These are phyloP conservation scores for Saccharomycopsis sp. DNA, from an alignment of 805 yeast genomes.

Conservation along the genomic window DNA sequence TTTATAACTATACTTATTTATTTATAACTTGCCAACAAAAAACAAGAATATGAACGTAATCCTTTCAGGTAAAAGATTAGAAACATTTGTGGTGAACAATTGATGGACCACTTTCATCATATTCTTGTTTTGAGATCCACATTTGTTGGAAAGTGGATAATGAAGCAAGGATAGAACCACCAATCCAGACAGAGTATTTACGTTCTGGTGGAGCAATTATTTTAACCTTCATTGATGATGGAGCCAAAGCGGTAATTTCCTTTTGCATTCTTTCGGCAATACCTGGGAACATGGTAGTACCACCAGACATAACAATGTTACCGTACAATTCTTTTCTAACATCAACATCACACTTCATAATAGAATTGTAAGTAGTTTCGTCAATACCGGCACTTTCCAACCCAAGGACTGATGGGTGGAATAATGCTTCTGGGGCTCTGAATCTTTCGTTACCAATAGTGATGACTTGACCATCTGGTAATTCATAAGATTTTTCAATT, in stretches of 20 bases:
- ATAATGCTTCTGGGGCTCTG: slow-evolving; percentile 99
- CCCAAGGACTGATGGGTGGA: slow-evolving; percentile 70
- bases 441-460: slow-evolving; percentile 99
- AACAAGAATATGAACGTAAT: no score
- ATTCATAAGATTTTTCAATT: slow-evolving; percentile 97
- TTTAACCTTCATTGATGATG: slow-evolving; percentile 99
- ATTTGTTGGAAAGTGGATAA: slow-evolving; percentile 99
- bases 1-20: background rate
- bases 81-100: slow-evolving; percentile 96
- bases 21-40: background rate
- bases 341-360: slow-evolving; percentile 98
- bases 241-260: slow-evolving; percentile 99
- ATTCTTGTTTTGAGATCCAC: slow-evolving; percentile 99
- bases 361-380: slow-evolving; percentile 92
- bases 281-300: slow-evolving; percentile 99
- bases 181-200: slow-evolving; percentile 99
- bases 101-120: slow-evolving; percentile 99
- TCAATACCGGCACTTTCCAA: slow-evolving; percentile 98
- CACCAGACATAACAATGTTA: slow-evolving; percentile 99
- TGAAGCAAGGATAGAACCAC: slow-evolving; percentile 99
- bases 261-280: slow-evolving; percentile 99
- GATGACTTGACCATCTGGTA: slow-evolving; percentile 99
- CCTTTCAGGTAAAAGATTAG: slow-evolving; percentile 36
- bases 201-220: slow-evolving; percentile 99
- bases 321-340: slow-evolving; percentile 98